phyloP scores from a whole-genome alignment of 495 filamentous ascomycete genomes.

The Podospora comata region DNA sequence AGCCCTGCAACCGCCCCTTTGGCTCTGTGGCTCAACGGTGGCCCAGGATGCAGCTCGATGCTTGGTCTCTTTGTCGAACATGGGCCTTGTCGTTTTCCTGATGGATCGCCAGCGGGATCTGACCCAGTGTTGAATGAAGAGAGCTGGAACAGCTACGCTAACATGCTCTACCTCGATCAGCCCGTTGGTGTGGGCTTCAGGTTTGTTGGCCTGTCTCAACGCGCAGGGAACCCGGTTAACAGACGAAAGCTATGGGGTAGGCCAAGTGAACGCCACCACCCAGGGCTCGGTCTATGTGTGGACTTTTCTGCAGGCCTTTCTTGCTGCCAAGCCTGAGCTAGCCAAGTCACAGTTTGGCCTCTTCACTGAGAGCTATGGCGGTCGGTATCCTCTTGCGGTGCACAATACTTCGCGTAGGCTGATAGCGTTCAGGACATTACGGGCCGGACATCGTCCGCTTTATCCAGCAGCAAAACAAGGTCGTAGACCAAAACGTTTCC shows the following conservation, averaged over 20 bases:
- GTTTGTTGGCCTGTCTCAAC: not conserved
- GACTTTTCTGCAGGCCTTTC: constrained; percentile 1
- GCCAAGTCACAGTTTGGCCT: not conserved
- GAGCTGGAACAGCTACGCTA: constrained; percentile 57
- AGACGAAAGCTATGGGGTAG: not conserved
- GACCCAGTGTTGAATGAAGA: constrained; percentile 52
- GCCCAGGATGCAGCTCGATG: constrained; percentile 58
- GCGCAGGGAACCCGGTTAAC: not conserved
- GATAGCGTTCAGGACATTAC: not conserved
- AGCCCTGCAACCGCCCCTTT: constrained; percentile 50
- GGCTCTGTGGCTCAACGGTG: constrained; percentile 56
- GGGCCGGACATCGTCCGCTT: not conserved
- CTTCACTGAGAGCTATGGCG: constrained; percentile 7
- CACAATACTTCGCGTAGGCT: not conserved
- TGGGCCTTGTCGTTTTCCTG: constrained; percentile 60
- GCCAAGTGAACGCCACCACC: not conserved
- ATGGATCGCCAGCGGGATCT: constrained; percentile 40
- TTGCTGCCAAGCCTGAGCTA: not conserved
- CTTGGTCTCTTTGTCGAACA: constrained; percentile 61
- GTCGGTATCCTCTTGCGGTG: not conserved
- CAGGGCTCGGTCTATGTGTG: not conserved
- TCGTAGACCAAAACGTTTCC: not conserved
- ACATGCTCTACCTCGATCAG: constrained; percentile 46
- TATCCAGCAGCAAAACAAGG: not conserved
- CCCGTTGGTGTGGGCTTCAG: constrained; percentile 53